These are phyloP conservation scores for Globisporangium middletonii DNA, from an alignment of 352 stramenopile species.

Conservation along the genomic window DNA sequence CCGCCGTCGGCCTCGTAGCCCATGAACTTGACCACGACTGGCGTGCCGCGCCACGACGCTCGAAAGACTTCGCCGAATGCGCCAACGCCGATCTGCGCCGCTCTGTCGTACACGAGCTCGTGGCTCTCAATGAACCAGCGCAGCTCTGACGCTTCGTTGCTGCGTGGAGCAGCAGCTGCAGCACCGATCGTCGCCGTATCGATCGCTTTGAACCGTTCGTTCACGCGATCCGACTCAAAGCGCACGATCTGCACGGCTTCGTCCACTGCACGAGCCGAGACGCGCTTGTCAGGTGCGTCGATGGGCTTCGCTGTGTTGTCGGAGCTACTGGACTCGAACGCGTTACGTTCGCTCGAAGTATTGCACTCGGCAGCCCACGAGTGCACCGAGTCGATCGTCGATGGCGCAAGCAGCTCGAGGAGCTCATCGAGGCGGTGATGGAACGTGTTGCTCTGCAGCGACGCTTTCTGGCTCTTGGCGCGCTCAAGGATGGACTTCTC, in stretches of 20 bases:
- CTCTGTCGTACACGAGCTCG: constrained; percentile 1
- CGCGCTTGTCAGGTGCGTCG: too few species aligned
- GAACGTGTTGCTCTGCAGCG: constrained; percentile 1
- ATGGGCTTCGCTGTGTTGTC: too few species aligned
- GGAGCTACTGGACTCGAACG: too few species aligned
- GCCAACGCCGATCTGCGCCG: not conserved
- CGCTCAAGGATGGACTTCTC: not conserved
- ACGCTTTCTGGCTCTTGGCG: constrained; percentile 1
- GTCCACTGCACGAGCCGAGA: not conserved
- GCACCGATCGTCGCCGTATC: not conserved
- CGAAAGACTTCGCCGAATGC: constrained; percentile 5
- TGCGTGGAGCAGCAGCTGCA: too few species aligned
- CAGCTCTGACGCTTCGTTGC: not conserved
- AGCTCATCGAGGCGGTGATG: not conserved
- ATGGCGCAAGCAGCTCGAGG: not conserved
- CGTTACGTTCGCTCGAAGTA: not conserved
- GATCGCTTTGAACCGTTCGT: not conserved
- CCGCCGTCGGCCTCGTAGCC: not conserved
- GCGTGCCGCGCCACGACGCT: not conserved
- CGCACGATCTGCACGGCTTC: not conserved
- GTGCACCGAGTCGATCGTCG: not conserved
- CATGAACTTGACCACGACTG: constrained; percentile 16
- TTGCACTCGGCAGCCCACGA: not conserved
- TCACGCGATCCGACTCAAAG: not conserved
- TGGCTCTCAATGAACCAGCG: constrained; percentile 3